Evolutionary conservation across 176 grass and related monocot genomes (phyloP).

Genomic region (Cymbopogon citratus): DNA sequence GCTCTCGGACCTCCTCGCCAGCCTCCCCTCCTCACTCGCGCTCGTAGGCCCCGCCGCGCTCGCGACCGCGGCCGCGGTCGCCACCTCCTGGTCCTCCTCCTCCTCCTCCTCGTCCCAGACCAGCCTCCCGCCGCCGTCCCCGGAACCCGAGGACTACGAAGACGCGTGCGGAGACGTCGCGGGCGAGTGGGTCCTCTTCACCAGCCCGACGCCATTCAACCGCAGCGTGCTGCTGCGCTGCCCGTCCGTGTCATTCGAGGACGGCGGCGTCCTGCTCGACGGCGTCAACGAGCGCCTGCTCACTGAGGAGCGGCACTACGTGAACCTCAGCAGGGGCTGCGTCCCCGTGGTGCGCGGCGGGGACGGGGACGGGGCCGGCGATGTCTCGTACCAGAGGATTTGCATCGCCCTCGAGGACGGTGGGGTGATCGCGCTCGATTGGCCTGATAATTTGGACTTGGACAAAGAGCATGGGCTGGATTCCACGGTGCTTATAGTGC

Average conservation of each 20-base stretch:
- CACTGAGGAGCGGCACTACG: constrained; percentile 63
- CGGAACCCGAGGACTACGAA: not conserved
- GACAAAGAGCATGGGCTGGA: too few relatives aligned
- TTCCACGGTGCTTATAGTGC: too few relatives aligned
- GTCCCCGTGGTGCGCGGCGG: too few relatives aligned
- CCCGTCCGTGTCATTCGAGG: constrained; percentile 80
- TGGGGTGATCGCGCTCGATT: constrained; percentile 78
- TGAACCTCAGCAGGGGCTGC: constrained; percentile 49
- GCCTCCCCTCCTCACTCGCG: constrained; percentile 47
- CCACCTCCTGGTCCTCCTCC: constrained; percentile 22
- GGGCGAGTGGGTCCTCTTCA: constrained; percentile 80
- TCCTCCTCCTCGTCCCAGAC: constrained; percentile 4
- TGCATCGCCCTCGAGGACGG: constrained; percentile 65
- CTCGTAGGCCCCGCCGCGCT: constrained; percentile 44
- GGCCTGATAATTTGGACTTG: constrained; percentile 25
- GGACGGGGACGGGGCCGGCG: too few relatives aligned
- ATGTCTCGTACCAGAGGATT: constrained; percentile 13
- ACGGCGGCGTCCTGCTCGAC: constrained; percentile 59
- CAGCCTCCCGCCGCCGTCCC: not conserved
- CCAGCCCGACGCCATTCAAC: constrained; percentile 87
- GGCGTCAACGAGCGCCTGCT: constrained; percentile 67
- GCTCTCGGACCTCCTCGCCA: constrained; percentile 43
- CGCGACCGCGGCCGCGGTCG: constrained; percentile 17
- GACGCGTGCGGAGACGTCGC: constrained; percentile 20
- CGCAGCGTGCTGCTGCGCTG: constrained; percentile 73